Conservation (phyloP, 441 rosid species). For the Arabidopsis hybrid region DNA sequence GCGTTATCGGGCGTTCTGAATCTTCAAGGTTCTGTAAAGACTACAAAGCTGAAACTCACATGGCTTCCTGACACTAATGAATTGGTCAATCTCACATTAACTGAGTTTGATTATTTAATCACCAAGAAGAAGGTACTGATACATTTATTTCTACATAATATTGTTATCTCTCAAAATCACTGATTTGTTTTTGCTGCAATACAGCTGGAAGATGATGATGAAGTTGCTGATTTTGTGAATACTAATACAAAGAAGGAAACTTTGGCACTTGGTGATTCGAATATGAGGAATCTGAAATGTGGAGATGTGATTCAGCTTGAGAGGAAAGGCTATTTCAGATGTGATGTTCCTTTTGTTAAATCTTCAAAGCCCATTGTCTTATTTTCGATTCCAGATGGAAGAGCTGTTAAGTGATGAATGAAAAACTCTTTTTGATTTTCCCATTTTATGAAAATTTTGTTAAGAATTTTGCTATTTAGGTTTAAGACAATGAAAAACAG, state of each 20-base stretch:
- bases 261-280: conserved; percentile 81
- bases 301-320: conserved; percentile 89
- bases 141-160: background rate
- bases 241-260: conserved; percentile 74
- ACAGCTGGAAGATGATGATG: conserved; percentile 94
- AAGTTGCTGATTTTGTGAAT: conserved; percentile 67
- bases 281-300: conserved; percentile 77
- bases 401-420: conserved; percentile 49
- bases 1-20: conserved; percentile 73
- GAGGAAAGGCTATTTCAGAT: conserved; percentile 94
- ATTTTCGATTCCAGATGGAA: conserved; percentile 87
- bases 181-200: conserved; percentile 31
- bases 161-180: conserved; percentile 4
- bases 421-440: background rate
- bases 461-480: conserved; percentile 2
- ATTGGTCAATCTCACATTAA: conserved; percentile 60
- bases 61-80: conserved; percentile 85
- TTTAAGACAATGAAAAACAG: conserved; percentile 20
- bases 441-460: conserved; percentile 18
- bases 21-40: conserved; percentile 93
- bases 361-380: conserved; percentile 75
- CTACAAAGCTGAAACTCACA: conserved; percentile 89
- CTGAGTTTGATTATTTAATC: conserved; percentile 83
- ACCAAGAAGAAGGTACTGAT: conserved; percentile 82
- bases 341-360: conserved; percentile 81